A percentile compares a stretch with the other conserved stretches of the same genome.
These are phyloP conservation scores for Podaxis sp. DNA, from an alignment of 768 basidiomycete genomes.

Conservation along the genomic window DNA sequence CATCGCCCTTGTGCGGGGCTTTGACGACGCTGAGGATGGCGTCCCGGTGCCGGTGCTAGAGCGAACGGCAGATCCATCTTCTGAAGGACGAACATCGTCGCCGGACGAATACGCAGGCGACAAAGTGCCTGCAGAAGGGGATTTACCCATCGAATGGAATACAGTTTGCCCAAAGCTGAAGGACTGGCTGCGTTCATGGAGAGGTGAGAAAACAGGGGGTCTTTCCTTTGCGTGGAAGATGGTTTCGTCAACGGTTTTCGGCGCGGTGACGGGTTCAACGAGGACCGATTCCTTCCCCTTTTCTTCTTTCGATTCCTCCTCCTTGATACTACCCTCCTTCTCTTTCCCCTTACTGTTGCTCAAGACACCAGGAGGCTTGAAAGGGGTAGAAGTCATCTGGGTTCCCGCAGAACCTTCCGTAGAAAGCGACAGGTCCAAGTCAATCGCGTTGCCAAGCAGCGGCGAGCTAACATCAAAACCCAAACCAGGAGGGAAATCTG, in stretches of 20 bases:
- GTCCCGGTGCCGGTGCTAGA: constrained; percentile 10
- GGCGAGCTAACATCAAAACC: constrained; percentile 34
- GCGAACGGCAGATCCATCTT: neutral
- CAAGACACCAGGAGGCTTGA: constrained; percentile 22
- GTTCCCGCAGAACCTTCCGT: constrained; percentile 16
- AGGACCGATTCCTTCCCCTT: constrained; percentile 17
- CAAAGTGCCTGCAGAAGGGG: constrained; percentile 15
- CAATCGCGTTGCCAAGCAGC: constrained; percentile 27
- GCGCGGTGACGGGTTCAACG: constrained; percentile 16
- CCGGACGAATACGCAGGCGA: constrained; percentile 26
- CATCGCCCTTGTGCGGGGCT: constrained; percentile 47
- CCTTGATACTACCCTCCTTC: constrained; percentile 15
- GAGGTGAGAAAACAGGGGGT: constrained; percentile 28
- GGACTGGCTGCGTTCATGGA: constrained; percentile 61
- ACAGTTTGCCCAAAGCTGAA: constrained; percentile 64
- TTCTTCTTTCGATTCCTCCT: constrained; percentile 16
- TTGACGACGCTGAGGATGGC: constrained; percentile 25
- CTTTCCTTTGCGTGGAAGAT: constrained; percentile 42
- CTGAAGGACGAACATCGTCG: constrained; percentile 21
- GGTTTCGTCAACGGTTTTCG: constrained; percentile 32
- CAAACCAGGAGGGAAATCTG: constrained; percentile 40
- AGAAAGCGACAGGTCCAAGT: constrained; percentile 29
- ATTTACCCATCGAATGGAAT: constrained; percentile 47
- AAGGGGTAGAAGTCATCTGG: constrained; percentile 43
- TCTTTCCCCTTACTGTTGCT: constrained; percentile 36